Conservation (phyloP, 345 rosid species). For the Eucalyptus marginata region DNA sequence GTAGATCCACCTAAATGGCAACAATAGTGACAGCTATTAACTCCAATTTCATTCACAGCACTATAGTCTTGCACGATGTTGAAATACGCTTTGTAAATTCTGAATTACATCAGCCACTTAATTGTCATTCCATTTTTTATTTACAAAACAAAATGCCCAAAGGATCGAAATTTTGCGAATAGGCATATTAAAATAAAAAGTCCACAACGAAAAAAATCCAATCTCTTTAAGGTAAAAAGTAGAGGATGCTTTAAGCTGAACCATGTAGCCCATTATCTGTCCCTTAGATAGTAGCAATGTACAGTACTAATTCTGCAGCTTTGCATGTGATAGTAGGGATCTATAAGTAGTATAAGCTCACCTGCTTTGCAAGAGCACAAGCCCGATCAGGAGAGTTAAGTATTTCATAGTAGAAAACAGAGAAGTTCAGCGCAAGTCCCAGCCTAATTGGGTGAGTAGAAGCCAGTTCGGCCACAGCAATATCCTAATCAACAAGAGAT, state of each 20-base stretch:
- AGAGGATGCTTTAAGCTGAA: neutral
- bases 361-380: conserved; percentile 94
- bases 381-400: conserved; percentile 98
- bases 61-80: neutral
- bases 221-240: neutral
- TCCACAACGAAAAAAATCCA: neutral
- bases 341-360: neutral
- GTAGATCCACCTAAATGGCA: neutral
- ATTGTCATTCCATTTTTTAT: neutral
- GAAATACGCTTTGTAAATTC: neutral
- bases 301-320: neutral
- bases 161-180: neutral
- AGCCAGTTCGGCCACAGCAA: conserved; percentile 80
- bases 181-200: neutral
- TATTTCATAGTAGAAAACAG: conserved; percentile 96
- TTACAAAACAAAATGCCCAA: neutral
- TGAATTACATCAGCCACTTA: neutral
- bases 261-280: neutral
- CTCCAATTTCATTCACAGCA: neutral
- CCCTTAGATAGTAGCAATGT: neutral
- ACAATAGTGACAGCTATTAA: neutral
- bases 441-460: conserved; percentile 96
- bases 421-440: conserved; percentile 98
- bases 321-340: neutral
- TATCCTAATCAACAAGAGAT: conserved; percentile 46